Conservation (phyloP, 1,139 yeast species). For the Pneumocystis oryctolagi region DNA sequence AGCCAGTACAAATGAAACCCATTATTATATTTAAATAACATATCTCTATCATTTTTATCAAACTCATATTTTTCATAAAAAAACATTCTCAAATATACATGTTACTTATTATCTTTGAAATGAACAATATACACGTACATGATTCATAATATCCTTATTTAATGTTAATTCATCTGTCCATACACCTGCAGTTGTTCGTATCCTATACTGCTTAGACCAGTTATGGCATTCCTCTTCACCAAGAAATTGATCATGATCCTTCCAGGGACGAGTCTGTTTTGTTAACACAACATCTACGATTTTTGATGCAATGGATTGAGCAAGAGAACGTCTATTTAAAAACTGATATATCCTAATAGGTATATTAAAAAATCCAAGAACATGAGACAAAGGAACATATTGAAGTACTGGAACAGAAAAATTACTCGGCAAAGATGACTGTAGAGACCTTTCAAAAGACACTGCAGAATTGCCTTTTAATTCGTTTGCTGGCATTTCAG, state of each 20-base stretch:
- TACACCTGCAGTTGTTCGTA: conserved; percentile 30
- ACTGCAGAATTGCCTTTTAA: not conserved
- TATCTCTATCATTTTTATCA: not conserved
- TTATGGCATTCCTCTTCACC: conserved; percentile 55
- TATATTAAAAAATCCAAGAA: conserved; percentile 62
- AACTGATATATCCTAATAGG: conserved; percentile 67
- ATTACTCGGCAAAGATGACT: conserved; percentile 2
- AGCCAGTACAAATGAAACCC: not conserved
- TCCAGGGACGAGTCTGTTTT: not conserved
- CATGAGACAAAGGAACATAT: conserved; percentile 56
- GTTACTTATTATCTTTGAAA: not conserved
- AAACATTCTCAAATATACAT: not conserved
- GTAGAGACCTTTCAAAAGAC: not conserved
- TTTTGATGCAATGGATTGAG: conserved; percentile 52
- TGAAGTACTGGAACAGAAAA: conserved; percentile 42
- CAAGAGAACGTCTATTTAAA: conserved; percentile 55
- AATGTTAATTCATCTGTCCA: conserved; percentile 10
- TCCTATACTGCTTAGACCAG: conserved; percentile 85
- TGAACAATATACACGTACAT: conserved; percentile 3
- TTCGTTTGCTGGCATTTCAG: not conserved
- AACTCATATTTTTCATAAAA: not conserved
- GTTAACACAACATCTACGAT: conserved; percentile 41
- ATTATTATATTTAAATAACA: not conserved
- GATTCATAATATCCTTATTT: conserved; percentile 10
- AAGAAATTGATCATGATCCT: not conserved